Conservation (phyloP, 495 filamentous ascomycete species). For the Thozetella sp. region DNA sequence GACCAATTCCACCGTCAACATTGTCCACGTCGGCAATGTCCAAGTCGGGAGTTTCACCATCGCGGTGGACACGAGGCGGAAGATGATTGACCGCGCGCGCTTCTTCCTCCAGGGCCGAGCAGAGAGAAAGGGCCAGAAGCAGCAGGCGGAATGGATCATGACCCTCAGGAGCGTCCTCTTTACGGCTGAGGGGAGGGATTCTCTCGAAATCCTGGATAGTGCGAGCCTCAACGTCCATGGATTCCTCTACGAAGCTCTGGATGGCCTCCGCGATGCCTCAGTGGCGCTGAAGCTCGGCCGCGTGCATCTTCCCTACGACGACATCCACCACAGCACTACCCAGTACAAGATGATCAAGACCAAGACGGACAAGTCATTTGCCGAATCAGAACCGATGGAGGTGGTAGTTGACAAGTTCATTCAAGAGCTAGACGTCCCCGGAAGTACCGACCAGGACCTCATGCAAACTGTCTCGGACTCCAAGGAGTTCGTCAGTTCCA, state of each 20-base stretch:
- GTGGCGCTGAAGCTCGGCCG: slow-evolving; percentile 89
- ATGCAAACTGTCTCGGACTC: slow-evolving; percentile 90
- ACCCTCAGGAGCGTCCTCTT: slow-evolving; percentile 85
- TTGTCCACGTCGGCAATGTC: slow-evolving; percentile 79
- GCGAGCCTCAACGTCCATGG: slow-evolving; percentile 89
- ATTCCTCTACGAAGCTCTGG: slow-evolving; percentile 82
- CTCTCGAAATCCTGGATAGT: slow-evolving; percentile 88
- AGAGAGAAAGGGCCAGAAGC: slow-evolving; percentile 67
- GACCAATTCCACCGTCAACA: slow-evolving; percentile 70
- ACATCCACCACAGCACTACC: slow-evolving; percentile 65
- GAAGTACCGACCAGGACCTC: slow-evolving; percentile 71
- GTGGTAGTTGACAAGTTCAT: slow-evolving; percentile 74
- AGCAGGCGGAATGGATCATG: slow-evolving; percentile 93
- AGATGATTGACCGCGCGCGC: slow-evolving; percentile 87
- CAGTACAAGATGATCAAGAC: slow-evolving; percentile 41
- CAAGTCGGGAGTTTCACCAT: slow-evolving; percentile 84
- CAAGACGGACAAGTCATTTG: slow-evolving; percentile 17
- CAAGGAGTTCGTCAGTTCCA: slow-evolving; percentile 87
- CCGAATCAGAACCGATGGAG: slow-evolving; percentile 43
- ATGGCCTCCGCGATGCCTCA: slow-evolving; percentile 87
- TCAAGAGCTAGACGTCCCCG: slow-evolving; percentile 75
- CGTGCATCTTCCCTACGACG: slow-evolving; percentile 88
- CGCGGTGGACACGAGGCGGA: slow-evolving; percentile 85
- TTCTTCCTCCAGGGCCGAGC: slow-evolving; percentile 82
- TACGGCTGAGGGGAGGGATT: slow-evolving; percentile 79